phyloP scores from a whole-genome alignment of 2,329 filamentous ascomycete species.

The Fusarium sp. region DNA sequence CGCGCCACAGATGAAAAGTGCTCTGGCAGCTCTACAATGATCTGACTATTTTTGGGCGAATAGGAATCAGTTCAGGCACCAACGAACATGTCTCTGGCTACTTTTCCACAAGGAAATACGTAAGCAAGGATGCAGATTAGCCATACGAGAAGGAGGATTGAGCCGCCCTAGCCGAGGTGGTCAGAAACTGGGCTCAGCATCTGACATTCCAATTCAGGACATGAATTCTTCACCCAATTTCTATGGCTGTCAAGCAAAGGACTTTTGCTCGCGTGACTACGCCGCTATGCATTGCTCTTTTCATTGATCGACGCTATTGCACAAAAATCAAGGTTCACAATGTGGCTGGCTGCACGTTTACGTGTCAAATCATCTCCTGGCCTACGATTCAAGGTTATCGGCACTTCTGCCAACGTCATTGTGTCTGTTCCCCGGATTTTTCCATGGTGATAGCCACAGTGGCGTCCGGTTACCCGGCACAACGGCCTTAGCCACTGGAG shows the following conservation, averaged over 20 bases:
- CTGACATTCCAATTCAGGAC: constrained; percentile 4
- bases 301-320: not conserved
- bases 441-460: not conserved
- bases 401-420: not conserved
- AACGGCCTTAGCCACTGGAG: not conserved
- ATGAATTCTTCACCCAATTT: not conserved
- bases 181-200: not conserved
- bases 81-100: not conserved
- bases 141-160: constrained; percentile 23
- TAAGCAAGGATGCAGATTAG: constrained; percentile 7
- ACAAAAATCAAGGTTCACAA: not conserved
- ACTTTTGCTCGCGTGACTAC: not conserved
- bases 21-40: not conserved
- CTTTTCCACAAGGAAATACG: not conserved
- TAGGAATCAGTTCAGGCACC: not conserved
- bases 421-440: not conserved
- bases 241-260: not conserved
- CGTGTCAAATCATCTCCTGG: not conserved
- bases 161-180: constrained; percentile 21
- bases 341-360: not conserved
- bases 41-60: not conserved
- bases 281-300: not conserved
- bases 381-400: not conserved
- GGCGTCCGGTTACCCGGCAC: constrained; percentile 7
- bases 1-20: not conserved